Evolutionary conservation across 352 stramenopile genomes (phyloP), one percentile per base, ranked within the genome.

Genomic region (Globisporangium alternatum): DNA sequence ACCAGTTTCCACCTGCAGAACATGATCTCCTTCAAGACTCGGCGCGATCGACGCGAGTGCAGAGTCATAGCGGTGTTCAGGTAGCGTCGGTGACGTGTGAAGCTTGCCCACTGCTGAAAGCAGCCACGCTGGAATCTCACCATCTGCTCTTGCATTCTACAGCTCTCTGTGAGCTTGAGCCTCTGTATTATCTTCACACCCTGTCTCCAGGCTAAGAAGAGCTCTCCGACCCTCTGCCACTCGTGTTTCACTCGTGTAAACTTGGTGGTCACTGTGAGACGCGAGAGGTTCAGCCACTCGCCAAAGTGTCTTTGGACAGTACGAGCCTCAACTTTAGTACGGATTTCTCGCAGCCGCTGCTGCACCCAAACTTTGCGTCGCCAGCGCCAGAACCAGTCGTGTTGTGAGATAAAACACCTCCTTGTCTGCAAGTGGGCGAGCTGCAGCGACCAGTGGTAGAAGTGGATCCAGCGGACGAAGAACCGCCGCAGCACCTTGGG

Each of bases 361-460:
- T 80, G 68, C 10, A 70, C 58, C 78, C 83, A 88, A 5, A 89
- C 59, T 25, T 75, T 75, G 2, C 77, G 70, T 13, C 80, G 66
- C 81, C 85, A 90, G 19, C 60, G 53, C 81, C 80, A 90, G 55
- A 93, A 89, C n/a, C 60, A 61, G 60, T 90, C 68, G 55, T 93
- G 76, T 37, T 86, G 72, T 1, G 78, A 28, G 41, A 90, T 67
- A 49, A 91, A 89, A 0, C 52, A 71, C 9, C 77, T 71, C 8
- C 80, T 85, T 0, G 66, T 65, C 9, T 61, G 69, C 5, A 90
- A 33, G 45, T 91, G 80, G 15, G 74, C 60, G 7, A 83, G 48
- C 35, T 88, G 81, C 12, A 76, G 62, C 2, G 74, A 66, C 75
- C 77, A 90, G 22, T 77, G 71, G 66, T 78, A 76, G 48, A 79